Conservation (phyloP, 306 rosid genomes). For the Casuarina cunninghamiana region DNA sequence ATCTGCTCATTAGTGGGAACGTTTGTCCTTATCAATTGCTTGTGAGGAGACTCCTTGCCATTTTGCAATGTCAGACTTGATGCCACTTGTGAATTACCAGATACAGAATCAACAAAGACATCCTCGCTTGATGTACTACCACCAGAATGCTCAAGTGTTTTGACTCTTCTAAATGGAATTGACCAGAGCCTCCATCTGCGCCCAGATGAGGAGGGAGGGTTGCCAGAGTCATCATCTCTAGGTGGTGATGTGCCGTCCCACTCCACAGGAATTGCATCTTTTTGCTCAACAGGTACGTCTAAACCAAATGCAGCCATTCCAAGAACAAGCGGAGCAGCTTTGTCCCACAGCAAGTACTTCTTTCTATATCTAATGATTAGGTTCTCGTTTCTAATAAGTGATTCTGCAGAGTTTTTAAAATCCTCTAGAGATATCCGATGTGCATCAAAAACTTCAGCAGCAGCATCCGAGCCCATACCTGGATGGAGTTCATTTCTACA, state of each 20-base stretch:
- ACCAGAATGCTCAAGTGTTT: constrained; percentile 70
- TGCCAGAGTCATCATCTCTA: constrained; percentile 41
- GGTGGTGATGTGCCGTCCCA: constrained; percentile 52
- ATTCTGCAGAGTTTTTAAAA: constrained; percentile 59
- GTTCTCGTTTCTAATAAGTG: constrained; percentile 65
- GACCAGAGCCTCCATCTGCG: constrained; percentile 97
- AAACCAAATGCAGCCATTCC: constrained; percentile 73
- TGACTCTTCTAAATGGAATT: constrained; percentile 84
- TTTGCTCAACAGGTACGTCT: constrained; percentile 61
- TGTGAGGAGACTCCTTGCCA: constrained; percentile 48
- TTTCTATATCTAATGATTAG: constrained; percentile 63
- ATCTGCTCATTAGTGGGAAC: constrained; percentile 94
- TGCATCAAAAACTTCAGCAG: constrained; percentile 73
- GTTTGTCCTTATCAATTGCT: constrained; percentile 82
- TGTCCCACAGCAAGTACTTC: constrained; percentile 79
- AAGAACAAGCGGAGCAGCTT: constrained; percentile 82
- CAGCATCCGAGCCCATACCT: constrained; percentile 80
- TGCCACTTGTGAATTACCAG: constrained; percentile 43
- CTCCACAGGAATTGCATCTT: constrained; percentile 76
- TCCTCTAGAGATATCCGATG: constrained; percentile 56
- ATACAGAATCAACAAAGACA: constrained; percentile 86
- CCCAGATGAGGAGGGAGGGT: constrained; percentile 50
- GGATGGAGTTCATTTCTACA: constrained; percentile 71
- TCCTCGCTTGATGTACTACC: constrained; percentile 71
- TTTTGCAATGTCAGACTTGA: constrained; percentile 40